Conservation (phyloP, 2,329 filamentous ascomycete species). For the Coniella vitis region DNA sequence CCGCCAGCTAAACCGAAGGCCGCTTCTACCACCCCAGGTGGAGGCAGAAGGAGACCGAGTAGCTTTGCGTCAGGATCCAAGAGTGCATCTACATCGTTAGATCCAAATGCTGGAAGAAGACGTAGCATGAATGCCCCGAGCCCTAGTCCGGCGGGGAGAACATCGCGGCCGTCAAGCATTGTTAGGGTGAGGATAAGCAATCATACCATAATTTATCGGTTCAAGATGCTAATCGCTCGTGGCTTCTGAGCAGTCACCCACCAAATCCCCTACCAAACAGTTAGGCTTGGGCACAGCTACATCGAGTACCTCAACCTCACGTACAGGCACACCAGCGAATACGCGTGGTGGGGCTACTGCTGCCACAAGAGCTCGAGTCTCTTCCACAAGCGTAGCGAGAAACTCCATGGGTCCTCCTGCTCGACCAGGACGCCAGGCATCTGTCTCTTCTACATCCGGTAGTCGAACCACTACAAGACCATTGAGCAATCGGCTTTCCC, state of each 20-base stretch:
- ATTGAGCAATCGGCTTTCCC: slow-evolving; percentile 33
- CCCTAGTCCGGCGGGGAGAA: slow-evolving; percentile 60
- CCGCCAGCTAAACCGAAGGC: slow-evolving; percentile 32
- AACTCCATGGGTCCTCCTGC: slow-evolving; percentile 64
- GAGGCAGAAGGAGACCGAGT: slow-evolving; percentile 38
- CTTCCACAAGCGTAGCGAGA: slow-evolving; percentile 42
- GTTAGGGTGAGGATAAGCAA: slow-evolving; percentile 41
- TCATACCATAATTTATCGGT: neutral
- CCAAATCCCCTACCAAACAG: slow-evolving; percentile 75
- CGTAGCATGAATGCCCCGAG: slow-evolving; percentile 67
- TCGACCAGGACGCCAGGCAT: slow-evolving; percentile 36
- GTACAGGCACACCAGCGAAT: slow-evolving; percentile 59
- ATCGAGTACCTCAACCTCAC: slow-evolving; percentile 52
- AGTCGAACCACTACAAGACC: slow-evolving; percentile 31
- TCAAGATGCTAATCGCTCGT: neutral
- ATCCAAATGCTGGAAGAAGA: slow-evolving; percentile 51
- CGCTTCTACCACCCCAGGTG: slow-evolving; percentile 33
- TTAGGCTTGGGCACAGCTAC: slow-evolving; percentile 46
- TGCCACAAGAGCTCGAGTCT: slow-evolving; percentile 46
- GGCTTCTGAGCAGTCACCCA: slow-evolving; percentile 53
- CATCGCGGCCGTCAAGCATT: slow-evolving; percentile 48
- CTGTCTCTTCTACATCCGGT: slow-evolving; percentile 33
- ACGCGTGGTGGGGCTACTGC: slow-evolving; percentile 35
- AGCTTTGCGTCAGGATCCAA: slow-evolving; percentile 38
- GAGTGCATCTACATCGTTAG: slow-evolving; percentile 37